Conservation (phyloP, 192 early-diverging fungal species). For the Entomortierella lignicola region DNA sequence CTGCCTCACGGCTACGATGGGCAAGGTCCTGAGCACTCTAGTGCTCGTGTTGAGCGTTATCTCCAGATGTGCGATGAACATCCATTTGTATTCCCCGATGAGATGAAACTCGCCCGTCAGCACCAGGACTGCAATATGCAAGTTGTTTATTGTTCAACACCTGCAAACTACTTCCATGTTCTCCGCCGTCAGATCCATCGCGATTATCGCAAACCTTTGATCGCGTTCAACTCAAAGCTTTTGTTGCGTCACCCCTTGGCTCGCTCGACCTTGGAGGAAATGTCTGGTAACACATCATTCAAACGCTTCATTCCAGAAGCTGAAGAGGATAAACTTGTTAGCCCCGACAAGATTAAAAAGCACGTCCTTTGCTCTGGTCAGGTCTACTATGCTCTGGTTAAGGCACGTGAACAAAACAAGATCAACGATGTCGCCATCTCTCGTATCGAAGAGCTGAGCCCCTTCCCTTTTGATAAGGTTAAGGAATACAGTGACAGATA, state of each 20-base stretch:
- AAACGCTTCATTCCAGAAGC: slow-evolving; percentile 93
- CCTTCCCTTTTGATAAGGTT: slow-evolving; percentile 95
- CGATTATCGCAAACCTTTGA: slow-evolving; percentile 95
- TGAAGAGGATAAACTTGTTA: slow-evolving; percentile 81
- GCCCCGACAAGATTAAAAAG: slow-evolving; percentile 88
- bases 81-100: slow-evolving; percentile 82
- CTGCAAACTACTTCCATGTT: slow-evolving; percentile 97
- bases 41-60: slow-evolving; percentile 94
- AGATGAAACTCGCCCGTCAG: slow-evolving; percentile 87
- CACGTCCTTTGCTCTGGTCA: slow-evolving; percentile 97
- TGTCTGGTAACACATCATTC: slow-evolving; percentile 88
- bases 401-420: slow-evolving; percentile 92
- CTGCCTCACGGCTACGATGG: slow-evolving; percentile 99
- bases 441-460: slow-evolving; percentile 92
- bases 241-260: slow-evolving; percentile 95
- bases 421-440: slow-evolving; percentile 91
- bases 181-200: slow-evolving; percentile 96
- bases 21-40: slow-evolving; percentile 98
- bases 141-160: slow-evolving; percentile 94
- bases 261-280: slow-evolving; percentile 86
- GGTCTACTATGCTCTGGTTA: slow-evolving; percentile 93
- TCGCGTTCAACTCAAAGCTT: slow-evolving; percentile 85
- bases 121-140: slow-evolving; percentile 99
- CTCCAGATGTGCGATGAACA: slow-evolving; percentile 96
- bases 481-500: slow-evolving; percentile 90